A percentile compares a stretch with the other conserved stretches of the same genome.
phyloP scores from a whole-genome alignment of 169 alveolate species.

The Perkinsus olseni region DNA sequence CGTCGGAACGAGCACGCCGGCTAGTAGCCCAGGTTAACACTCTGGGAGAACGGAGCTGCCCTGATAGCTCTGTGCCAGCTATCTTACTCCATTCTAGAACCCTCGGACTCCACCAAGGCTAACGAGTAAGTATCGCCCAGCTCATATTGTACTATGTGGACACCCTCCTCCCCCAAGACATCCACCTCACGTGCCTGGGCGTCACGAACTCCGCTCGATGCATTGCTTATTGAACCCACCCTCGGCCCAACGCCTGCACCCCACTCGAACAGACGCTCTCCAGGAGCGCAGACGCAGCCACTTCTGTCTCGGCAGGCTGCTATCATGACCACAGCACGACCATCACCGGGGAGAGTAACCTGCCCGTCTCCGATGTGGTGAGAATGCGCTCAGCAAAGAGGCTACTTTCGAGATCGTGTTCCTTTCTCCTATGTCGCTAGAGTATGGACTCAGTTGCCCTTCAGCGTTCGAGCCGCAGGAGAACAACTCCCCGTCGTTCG shows the following conservation, averaged over 20 bases:
- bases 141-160: background rate
- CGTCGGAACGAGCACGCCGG: no score
- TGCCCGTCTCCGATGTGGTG: background rate
- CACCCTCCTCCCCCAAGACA: background rate
- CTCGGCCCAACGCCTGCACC: background rate
- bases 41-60: background rate
- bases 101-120: background rate
- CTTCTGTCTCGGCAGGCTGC: background rate
- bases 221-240: background rate
- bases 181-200: background rate
- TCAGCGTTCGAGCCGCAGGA: background rate
- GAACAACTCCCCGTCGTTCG: background rate
- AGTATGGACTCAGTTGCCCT: background rate
- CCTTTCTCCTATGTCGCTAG: background rate
- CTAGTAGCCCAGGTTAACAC: no score
- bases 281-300: background rate
- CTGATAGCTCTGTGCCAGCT: background rate
- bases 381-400: background rate
- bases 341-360: background rate
- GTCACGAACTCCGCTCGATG: background rate
- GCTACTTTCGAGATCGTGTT: background rate
- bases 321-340: background rate
- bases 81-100: background rate
- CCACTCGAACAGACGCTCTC: background rate
- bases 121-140: background rate